Percentiles rank a stretch among this genome's conserved stretches.
Evolutionary conservation across 2,329 filamentous ascomycete species (phyloP).

Genomic region (Fusarium avenaceum): DNA sequence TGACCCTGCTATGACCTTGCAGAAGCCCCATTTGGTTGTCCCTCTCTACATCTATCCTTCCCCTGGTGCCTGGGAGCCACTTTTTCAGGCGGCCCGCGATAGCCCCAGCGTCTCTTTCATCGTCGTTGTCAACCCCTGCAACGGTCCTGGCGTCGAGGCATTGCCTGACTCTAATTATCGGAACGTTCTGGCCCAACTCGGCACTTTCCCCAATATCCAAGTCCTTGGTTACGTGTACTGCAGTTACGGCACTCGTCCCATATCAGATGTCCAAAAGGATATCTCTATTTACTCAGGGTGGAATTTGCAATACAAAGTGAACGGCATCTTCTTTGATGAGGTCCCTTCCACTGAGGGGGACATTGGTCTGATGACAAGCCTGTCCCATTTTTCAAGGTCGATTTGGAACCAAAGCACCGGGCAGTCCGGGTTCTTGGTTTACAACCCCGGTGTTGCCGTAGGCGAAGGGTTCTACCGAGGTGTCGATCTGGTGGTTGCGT

Average conservation of each 20-base stretch:
- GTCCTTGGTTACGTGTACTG: slow-evolving; percentile 37
- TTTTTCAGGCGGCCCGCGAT: slow-evolving; percentile 4
- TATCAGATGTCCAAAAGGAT: slow-evolving; percentile 15
- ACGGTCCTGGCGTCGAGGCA: slow-evolving; percentile 1
- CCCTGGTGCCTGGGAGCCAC: slow-evolving; percentile 10
- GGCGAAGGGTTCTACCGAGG: neutral
- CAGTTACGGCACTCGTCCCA: slow-evolving; percentile 25
- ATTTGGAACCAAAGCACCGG: neutral
- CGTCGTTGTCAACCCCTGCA: slow-evolving; percentile 10
- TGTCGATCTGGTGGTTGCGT: neutral
- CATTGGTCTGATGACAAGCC: neutral
- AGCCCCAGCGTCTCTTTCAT: slow-evolving; percentile 5
- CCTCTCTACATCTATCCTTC: slow-evolving; percentile 16
- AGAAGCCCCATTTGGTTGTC: neutral
- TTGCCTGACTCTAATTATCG: slow-evolving; percentile 4
- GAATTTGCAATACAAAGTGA: slow-evolving; percentile 24
- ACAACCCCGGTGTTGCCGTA: slow-evolving; percentile 9
- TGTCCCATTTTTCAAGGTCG: slow-evolving; percentile 26
- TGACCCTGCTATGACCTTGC: neutral
- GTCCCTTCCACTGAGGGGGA: slow-evolving; percentile 14
- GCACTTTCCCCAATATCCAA: neutral
- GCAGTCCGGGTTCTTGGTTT: neutral
- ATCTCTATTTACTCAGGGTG: slow-evolving; percentile 29
- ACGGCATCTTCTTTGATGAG: slow-evolving; percentile 42
- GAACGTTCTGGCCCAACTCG: neutral